These are phyloP conservation scores for Cicer bijugum DNA, from an alignment of 306 rosid species.

Conservation along the genomic window DNA sequence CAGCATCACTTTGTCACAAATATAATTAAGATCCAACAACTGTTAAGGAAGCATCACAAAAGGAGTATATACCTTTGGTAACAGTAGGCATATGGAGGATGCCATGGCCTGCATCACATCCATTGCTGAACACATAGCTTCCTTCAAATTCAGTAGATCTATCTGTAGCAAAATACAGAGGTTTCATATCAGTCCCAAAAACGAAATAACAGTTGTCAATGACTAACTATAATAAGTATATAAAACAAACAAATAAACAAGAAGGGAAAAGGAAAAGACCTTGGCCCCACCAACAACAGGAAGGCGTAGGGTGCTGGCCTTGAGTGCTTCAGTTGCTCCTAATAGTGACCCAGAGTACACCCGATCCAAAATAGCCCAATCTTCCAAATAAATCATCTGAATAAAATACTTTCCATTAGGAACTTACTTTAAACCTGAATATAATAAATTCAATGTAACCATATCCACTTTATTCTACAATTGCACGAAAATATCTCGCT, in stretches of 20 bases:
- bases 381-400: constrained; percentile 80
- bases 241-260: neutral
- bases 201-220: neutral
- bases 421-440: constrained; percentile 16
- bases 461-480: constrained; percentile 24
- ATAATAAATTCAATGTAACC: constrained; percentile 20
- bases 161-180: constrained; percentile 57
- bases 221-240: constrained; percentile 1
- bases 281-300: constrained; percentile 89
- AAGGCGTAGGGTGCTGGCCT: constrained; percentile 95
- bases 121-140: constrained; percentile 86
- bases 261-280: constrained; percentile 55
- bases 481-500: constrained; percentile 15
- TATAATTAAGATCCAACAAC: constrained; percentile 27
- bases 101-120: constrained; percentile 96
- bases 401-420: constrained; percentile 41
- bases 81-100: constrained; percentile 71
- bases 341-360: constrained; percentile 77
- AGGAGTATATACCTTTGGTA: constrained; percentile 63
- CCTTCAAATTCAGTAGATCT: constrained; percentile 76
- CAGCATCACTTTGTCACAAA: constrained; percentile 1
- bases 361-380: constrained; percentile 77
- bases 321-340: constrained; percentile 85
- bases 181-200: constrained; percentile 28
- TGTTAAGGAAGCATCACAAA: constrained; percentile 6